These are phyloP conservation scores for Capsella rubella DNA, from an alignment of 441 rosid species.

Conservation along the genomic window DNA sequence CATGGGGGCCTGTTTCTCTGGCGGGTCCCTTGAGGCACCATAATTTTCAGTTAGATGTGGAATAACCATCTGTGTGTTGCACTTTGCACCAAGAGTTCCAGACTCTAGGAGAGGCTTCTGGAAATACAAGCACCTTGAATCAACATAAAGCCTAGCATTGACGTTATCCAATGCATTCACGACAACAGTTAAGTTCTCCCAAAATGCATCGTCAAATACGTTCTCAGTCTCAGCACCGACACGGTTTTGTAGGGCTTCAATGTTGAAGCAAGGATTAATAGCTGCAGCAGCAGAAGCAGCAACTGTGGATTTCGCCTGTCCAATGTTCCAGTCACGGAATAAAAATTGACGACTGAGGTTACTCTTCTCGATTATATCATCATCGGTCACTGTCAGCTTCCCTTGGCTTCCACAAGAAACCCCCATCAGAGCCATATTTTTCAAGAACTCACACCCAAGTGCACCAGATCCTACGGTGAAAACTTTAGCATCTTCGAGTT, in stretches of 20 bases:
- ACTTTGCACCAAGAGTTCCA: slow-evolving; percentile 89
- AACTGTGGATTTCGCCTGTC: slow-evolving; percentile 93
- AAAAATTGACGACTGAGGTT: slow-evolving; percentile 94
- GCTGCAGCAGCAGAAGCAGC: slow-evolving; percentile 85
- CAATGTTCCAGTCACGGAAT: slow-evolving; percentile 96
- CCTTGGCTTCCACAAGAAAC: slow-evolving; percentile 81
- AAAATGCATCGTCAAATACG: slow-evolving; percentile 82
- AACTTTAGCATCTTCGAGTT: slow-evolving; percentile 76
- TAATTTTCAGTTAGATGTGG: slow-evolving; percentile 92
- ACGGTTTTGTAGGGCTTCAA: slow-evolving; percentile 89
- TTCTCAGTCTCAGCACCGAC: slow-evolving; percentile 86
- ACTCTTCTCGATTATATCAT: slow-evolving; percentile 95
- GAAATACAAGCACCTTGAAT: slow-evolving; percentile 89
- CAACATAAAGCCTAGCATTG: slow-evolving; percentile 88
- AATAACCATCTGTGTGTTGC: slow-evolving; percentile 95
- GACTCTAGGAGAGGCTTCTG: slow-evolving; percentile 97
- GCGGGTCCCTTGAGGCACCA: slow-evolving; percentile 95
- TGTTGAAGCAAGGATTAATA: slow-evolving; percentile 66
- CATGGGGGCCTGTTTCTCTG: slow-evolving; percentile 98
- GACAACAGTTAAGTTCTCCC: slow-evolving; percentile 77
- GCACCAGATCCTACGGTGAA: slow-evolving; percentile 95
- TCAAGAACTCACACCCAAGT: slow-evolving; percentile 91
- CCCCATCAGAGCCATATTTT: slow-evolving; percentile 92
- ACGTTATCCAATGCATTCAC: slow-evolving; percentile 92
- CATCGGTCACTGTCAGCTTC: slow-evolving; percentile 84